These are phyloP conservation scores for Starmerella bombi DNA, from an alignment of 805 yeast species.

Conservation along the genomic window DNA sequence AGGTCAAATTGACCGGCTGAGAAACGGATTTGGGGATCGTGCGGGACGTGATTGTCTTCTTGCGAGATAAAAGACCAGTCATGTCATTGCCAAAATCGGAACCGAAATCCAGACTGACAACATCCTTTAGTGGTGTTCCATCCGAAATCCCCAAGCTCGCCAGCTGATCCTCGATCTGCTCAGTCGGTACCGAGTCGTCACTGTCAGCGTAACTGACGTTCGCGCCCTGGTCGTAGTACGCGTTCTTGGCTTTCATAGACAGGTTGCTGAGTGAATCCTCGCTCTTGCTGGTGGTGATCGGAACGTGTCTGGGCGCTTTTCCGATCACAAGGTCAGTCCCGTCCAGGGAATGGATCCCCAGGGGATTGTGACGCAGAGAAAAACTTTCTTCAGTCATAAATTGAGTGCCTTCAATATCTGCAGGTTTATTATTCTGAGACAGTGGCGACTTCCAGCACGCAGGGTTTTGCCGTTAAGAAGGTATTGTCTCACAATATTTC, in stretches of 20 bases:
- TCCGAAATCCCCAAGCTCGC: constrained; percentile 2
- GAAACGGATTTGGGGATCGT: constrained; percentile 7
- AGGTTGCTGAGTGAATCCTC: not conserved
- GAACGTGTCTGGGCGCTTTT: constrained; percentile 9
- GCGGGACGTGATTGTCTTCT: constrained; percentile 16
- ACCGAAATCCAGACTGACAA: constrained; percentile 10
- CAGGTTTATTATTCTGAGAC: no score
- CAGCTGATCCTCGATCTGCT: constrained; percentile 6
- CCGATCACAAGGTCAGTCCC: constrained; percentile 25
- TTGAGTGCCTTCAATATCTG: no score
- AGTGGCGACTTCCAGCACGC: no score
- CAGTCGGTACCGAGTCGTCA: constrained; percentile 10
- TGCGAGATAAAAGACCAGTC: constrained; percentile 12
- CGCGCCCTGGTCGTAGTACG: constrained; percentile 3
- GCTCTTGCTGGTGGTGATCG: not conserved
- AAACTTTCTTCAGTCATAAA: constrained; percentile 12
- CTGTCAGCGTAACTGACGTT: not conserved
- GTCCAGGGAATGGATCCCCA: constrained; percentile 26
- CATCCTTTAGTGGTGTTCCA: not conserved
- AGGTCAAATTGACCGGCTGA: constrained; percentile 3
- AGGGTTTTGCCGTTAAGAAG: no score
- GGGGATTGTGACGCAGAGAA: constrained; percentile 25
- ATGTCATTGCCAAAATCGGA: constrained; percentile 9
- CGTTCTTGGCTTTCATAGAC: constrained; percentile 7
- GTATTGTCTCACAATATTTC: no score